Percentiles rank a stretch among this genome's conserved stretches.
These are phyloP conservation scores for Dillenia turbinata DNA, from an alignment of 164 flowering plant species.

Conservation along the genomic window DNA sequence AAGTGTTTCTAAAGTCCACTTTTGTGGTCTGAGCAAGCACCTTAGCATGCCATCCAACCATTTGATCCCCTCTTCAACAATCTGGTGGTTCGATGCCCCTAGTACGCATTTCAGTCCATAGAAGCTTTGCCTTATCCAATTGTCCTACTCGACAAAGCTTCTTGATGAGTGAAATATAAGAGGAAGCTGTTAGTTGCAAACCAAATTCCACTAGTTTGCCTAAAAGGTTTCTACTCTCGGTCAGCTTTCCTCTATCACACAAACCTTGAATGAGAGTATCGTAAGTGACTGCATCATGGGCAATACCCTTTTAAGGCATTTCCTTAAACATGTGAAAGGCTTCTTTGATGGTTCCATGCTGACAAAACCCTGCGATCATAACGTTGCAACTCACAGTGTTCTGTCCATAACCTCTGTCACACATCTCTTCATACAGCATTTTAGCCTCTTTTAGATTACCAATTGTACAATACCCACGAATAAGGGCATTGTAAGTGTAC, in stretches of 20 bases:
- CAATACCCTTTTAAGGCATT: constrained; percentile 45
- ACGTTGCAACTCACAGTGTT: constrained; percentile 40
- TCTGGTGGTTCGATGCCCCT: constrained; percentile 33
- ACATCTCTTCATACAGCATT: constrained; percentile 50
- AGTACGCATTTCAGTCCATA: constrained; percentile 41
- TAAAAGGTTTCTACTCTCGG: constrained; percentile 27
- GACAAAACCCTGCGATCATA: constrained; percentile 50
- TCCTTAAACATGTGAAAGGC: constrained; percentile 42
- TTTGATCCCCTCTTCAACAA: constrained; percentile 33
- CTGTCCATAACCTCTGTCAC: constrained; percentile 36
- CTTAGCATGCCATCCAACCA: constrained; percentile 40
- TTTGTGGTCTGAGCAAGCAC: constrained; percentile 33
- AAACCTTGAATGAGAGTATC: constrained; percentile 46
- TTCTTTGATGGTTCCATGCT: constrained; percentile 30
- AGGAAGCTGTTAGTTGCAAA: constrained; percentile 33
- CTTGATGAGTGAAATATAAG: constrained; percentile 40
- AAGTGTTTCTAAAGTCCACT: constrained; percentile 33
- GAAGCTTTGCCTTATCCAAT: constrained; percentile 27
- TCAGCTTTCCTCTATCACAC: constrained; percentile 36
- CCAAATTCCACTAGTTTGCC: constrained; percentile 38
- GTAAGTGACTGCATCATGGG: constrained; percentile 39
- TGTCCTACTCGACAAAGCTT: constrained; percentile 40
- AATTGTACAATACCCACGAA: constrained; percentile 40
- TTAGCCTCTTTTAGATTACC: constrained; percentile 37
- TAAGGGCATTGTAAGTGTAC: constrained; percentile 49